A percentile compares a stretch with the other conserved stretches of the same genome.
Conservation (phyloP, 2,329 filamentous ascomycete species). For the Myriosclerotinia curreyana region DNA sequence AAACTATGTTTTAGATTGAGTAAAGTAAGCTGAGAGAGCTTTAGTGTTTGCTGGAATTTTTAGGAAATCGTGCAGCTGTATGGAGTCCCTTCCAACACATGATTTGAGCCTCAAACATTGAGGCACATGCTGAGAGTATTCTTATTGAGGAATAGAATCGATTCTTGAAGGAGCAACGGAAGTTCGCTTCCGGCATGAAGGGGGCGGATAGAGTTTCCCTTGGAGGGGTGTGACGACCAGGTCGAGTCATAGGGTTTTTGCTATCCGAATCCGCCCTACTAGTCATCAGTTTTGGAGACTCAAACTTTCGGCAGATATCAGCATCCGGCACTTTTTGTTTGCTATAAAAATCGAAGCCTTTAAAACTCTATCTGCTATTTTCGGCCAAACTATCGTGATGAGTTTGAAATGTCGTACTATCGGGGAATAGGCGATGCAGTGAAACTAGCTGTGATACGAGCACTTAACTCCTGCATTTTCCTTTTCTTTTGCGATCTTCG, state of each 20-base stretch:
- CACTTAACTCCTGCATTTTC: background rate
- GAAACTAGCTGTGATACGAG: background rate
- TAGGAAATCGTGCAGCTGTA: background rate
- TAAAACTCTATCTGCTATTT: background rate
- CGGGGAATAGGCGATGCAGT: background rate
- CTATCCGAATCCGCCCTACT: background rate
- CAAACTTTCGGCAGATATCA: background rate
- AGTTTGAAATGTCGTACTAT: background rate
- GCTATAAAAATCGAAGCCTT: background rate
- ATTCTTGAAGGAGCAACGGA: background rate
- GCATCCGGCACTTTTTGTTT: background rate
- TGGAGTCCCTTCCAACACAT: background rate
- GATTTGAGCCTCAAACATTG: background rate
- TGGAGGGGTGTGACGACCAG: constrained; percentile 6
- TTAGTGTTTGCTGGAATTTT: background rate
- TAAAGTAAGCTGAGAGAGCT: constrained; percentile 8
- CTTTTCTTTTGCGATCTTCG: background rate
- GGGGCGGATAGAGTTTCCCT: background rate
- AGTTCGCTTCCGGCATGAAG: background rate
- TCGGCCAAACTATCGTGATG: constrained; percentile 1
- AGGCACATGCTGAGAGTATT: background rate
- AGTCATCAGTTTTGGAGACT: background rate
- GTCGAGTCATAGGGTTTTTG: background rate
- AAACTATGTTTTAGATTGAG: background rate
- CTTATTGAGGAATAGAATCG: background rate